These are phyloP conservation scores for Lathyrus tuberosus DNA, from an alignment of 306 rosid genomes.

Conservation along the genomic window DNA sequence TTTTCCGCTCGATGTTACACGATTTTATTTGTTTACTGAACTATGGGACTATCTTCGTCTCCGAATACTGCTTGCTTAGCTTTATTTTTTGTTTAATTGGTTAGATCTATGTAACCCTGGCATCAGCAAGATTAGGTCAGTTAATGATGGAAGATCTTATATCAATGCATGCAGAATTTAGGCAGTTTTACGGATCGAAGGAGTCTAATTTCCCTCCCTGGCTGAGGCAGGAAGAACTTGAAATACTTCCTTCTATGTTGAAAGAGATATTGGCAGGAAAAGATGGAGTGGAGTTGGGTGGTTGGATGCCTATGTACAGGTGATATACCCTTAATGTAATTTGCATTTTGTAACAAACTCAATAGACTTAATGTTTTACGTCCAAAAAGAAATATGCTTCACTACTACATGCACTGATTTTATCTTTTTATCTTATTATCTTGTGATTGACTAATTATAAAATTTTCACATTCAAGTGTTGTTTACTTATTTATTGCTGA, in stretches of 20 bases:
- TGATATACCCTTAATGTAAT: constrained; percentile 38
- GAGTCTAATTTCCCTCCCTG: constrained; percentile 59
- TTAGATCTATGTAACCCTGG: constrained; percentile 81
- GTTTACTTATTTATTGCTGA: constrained; percentile 5
- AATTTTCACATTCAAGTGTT: constrained; percentile 1
- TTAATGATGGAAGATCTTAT: constrained; percentile 93
- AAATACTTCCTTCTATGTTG: constrained; percentile 55
- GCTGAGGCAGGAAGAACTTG: constrained; percentile 73
- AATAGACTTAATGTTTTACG: constrained; percentile 6
- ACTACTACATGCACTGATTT: not conserved
- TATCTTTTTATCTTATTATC: constrained; percentile 16
- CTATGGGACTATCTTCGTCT: constrained; percentile 9
- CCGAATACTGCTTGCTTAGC: constrained; percentile 21
- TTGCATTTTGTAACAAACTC: constrained; percentile 20
- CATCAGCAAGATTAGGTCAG: constrained; percentile 72
- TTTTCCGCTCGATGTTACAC: constrained; percentile 7
- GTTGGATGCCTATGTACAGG: constrained; percentile 91
- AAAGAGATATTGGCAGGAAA: constrained; percentile 68
- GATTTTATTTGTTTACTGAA: constrained; percentile 12
- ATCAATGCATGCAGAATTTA: constrained; percentile 74
- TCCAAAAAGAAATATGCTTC: constrained; percentile 28
- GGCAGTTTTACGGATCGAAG: constrained; percentile 73
- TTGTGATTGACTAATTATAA: constrained; percentile 20
- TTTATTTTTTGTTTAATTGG: constrained; percentile 34
- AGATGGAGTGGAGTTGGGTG: constrained; percentile 69